A percentile compares a stretch with the other conserved stretches of the same genome.
phyloP scores from a whole-genome alignment of 495 filamentous ascomycete genomes.

The Penicillium diatomitis region DNA sequence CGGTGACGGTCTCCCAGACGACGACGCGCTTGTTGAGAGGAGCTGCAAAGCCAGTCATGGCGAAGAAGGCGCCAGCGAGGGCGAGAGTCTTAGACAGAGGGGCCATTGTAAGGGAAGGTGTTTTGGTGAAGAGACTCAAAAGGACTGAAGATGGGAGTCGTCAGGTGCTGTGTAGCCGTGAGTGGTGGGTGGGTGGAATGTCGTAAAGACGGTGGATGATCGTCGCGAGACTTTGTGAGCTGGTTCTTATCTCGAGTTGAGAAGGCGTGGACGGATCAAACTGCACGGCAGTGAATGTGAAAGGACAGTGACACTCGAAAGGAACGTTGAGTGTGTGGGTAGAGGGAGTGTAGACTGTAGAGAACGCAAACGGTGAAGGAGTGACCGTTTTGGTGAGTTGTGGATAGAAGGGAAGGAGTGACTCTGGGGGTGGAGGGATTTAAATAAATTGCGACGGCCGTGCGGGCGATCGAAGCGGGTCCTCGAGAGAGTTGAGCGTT shows the following conservation, averaged over 20 bases:
- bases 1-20: conserved; percentile 25
- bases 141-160: no score
- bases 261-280: conserved; percentile 14
- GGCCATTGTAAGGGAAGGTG: conserved; percentile 24
- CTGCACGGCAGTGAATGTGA: conserved; percentile 30
- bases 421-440: background rate
- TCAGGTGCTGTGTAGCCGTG: no score
- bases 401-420: conserved; percentile 3
- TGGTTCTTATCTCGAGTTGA: background rate
- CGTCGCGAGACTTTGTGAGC: background rate
- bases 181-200: background rate
- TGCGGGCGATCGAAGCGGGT: background rate
- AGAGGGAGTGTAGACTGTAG: background rate
- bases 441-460: background rate
- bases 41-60: conserved; percentile 25
- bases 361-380: conserved; percentile 6
- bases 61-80: conserved; percentile 32
- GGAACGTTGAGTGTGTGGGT: conserved; percentile 14
- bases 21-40: conserved; percentile 33
- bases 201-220: conserved; percentile 9
- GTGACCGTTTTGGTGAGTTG: conserved; percentile 7
- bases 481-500: no score
- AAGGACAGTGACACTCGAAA: conserved; percentile 16
- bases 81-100: conserved; percentile 35
- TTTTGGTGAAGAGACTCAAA: conserved; percentile 1